phyloP scores from a whole-genome alignment of 2,329 filamentous ascomycete genomes.

The Teratosphaeria epicoccoides region DNA sequence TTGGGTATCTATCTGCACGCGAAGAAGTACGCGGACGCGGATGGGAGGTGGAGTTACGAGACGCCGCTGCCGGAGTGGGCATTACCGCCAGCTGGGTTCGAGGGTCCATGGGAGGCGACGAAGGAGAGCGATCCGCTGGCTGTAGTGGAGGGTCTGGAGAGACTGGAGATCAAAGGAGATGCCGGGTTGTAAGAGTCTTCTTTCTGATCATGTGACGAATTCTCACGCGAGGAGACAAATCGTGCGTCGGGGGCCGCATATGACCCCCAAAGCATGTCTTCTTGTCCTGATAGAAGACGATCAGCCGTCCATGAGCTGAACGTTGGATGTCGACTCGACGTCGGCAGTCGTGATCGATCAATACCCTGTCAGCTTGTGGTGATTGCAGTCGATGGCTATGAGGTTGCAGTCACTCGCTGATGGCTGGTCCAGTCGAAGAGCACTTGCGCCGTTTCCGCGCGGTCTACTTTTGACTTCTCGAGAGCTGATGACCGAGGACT shows the following conservation, averaged over 20 bases:
- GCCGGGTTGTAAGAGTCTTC: background rate
- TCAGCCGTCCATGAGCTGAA: background rate
- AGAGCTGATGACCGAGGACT: too few species aligned
- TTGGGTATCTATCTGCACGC: slow-evolving; percentile 91
- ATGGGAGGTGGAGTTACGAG: slow-evolving; percentile 76
- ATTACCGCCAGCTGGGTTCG: slow-evolving; percentile 61
- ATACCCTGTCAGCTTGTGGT: too few species aligned
- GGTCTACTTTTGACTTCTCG: too few species aligned
- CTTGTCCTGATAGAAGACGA: too few species aligned
- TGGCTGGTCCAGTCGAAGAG: too few species aligned
- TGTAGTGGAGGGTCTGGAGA: background rate
- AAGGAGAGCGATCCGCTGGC: slow-evolving; percentile 33
- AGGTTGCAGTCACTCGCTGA: too few species aligned
- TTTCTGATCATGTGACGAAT: too few species aligned
- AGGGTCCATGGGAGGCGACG: slow-evolving; percentile 52
- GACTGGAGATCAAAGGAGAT: background rate
- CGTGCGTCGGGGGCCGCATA: too few species aligned
- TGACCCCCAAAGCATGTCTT: too few species aligned
- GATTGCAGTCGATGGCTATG: too few species aligned
- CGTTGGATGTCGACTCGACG: background rate
- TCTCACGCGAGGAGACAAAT: too few species aligned
- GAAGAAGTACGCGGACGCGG: slow-evolving; percentile 72
- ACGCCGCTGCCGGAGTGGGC: slow-evolving; percentile 82
- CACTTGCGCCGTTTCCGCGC: too few species aligned
- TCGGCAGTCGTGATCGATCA: background rate